These are phyloP conservation scores for Glycine soja DNA, from an alignment of 306 rosid genomes.

Conservation along the genomic window DNA sequence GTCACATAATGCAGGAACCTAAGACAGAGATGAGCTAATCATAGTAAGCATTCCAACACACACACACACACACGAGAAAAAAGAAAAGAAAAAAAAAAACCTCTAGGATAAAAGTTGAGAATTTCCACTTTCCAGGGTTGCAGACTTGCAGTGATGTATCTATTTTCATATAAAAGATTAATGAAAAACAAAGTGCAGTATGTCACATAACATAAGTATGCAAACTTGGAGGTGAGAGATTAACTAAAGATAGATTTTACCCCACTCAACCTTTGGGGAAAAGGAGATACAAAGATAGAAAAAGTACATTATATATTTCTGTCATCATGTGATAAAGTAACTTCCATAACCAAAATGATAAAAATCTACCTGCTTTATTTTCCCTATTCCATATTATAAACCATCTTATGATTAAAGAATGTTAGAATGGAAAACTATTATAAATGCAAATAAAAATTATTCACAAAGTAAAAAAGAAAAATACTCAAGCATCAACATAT, in stretches of 20 bases:
- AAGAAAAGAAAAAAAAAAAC: slow-evolving; percentile 38
- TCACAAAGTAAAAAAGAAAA: neutral
- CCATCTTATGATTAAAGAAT: neutral
- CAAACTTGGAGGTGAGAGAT: slow-evolving; percentile 17
- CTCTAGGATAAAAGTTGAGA: slow-evolving; percentile 53
- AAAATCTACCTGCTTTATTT: neutral
- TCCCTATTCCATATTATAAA: neutral
- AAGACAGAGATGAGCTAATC: slow-evolving; percentile 1
- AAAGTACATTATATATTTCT: neutral
- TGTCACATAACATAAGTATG: slow-evolving; percentile 7
- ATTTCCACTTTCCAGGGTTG: too few relatives aligned
- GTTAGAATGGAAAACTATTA: neutral
- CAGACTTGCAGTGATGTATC: neutral
- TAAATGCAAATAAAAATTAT: neutral
- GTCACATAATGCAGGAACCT: slow-evolving; percentile 74
- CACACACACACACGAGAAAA: too few relatives aligned
- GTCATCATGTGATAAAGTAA: neutral
- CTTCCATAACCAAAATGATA: slow-evolving; percentile 1
- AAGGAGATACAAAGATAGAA: too few relatives aligned
- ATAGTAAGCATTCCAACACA: slow-evolving; percentile 19
- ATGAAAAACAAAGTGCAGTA: neutral
- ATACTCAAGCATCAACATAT: neutral
- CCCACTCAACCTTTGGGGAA: slow-evolving; percentile 1
- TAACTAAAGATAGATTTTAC: neutral
- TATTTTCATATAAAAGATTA: neutral